A percentile compares a stretch with the other conserved stretches of the same genome.
These are phyloP conservation scores for Penicillium roqueforti DNA, from an alignment of 495 filamentous ascomycete species.

Conservation along the genomic window DNA sequence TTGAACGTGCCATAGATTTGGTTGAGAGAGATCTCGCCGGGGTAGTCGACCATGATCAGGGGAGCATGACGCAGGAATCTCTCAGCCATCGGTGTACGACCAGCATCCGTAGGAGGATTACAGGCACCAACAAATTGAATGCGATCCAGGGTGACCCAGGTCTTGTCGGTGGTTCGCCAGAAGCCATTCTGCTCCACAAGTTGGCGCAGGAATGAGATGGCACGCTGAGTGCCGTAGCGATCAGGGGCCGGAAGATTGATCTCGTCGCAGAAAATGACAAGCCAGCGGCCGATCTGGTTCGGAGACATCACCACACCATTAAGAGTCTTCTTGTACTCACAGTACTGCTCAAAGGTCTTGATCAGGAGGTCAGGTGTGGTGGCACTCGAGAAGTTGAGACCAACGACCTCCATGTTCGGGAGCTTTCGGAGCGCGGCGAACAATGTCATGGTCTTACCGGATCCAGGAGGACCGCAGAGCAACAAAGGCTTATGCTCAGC, in stretches of 20 bases:
- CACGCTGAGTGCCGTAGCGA: constrained; percentile 94
- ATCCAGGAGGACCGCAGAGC: constrained; percentile 94
- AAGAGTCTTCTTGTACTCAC: constrained; percentile 96
- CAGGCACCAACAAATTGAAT: constrained; percentile 99
- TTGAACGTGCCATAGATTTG: constrained; percentile 99
- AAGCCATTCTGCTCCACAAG: constrained; percentile 98
- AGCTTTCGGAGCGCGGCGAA: constrained; percentile 95
- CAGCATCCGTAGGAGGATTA: constrained; percentile 98
- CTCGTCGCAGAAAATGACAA: constrained; percentile 98
- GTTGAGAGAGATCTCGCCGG: constrained; percentile 84
- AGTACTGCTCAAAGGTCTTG: constrained; percentile 99
- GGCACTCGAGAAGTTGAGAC: constrained; percentile 97
- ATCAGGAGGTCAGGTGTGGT: constrained; percentile 96
- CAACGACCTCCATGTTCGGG: constrained; percentile 97
- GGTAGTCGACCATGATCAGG: constrained; percentile 98
- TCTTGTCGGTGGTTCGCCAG: constrained; percentile 96
- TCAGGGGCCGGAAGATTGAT: constrained; percentile 99
- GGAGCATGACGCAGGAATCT: constrained; percentile 93
- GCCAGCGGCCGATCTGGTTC: constrained; percentile 93
- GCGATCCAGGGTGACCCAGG: constrained; percentile 94
- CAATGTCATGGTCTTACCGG: constrained; percentile 98
- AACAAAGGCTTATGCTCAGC: constrained; percentile 96
- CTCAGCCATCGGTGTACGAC: constrained; percentile 87
- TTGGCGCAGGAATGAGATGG: constrained; percentile 94
- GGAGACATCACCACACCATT: constrained; percentile 95